Base-by-base conservation (phyloP, 1,139 yeast species). In the Meyerozyma guilliermondii region DNA sequence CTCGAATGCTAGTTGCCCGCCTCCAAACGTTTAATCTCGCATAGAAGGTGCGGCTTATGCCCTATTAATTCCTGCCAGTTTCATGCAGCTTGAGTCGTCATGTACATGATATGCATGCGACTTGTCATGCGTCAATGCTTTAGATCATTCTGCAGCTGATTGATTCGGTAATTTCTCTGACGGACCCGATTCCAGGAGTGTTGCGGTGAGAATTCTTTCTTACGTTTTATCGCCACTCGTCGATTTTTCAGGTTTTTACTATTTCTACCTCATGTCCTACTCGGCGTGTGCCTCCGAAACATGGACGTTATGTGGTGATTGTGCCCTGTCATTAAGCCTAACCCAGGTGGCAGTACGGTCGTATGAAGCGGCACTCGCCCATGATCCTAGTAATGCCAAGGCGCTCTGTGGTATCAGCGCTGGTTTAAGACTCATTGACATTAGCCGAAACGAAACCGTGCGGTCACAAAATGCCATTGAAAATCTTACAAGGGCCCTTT, bases 281-380 rank as follows among this genome's bases (percentile, higher is more conserved):
- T 54, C 54, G 26, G 43, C 47, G 16, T 51, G 58, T 5, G 71
- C 69, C 13, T 55, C 64, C 35, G 67, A 66, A 40, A 72, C 80
- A 1, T 78, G 83, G 83, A 54, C 66, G 8, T 64, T 71, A 7
- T 68, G 78, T 41, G 83, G 80, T 2, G 61, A 65, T 33, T 74
- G 81, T 53, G 81, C 83, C 16, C 54, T 63, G 36, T 55, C 73
- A 2, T 53, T 77, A 39, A 77, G 77, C 3, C 54, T 71, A 4
- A 60, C 61, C 16, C 56, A 59, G 3, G 52, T 66, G 4, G 80
- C 81, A 4, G 66, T 74, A 23, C 63, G 62, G 42, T 66, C 78
- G 11, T 78, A 60, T 48, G 80, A 76, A 49, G 55, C 62, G 23
- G 80, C 79, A 0, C 62, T 76, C 9, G 59, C 56, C 42, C 73